Percentiles rank a stretch among this genome's conserved stretches.
Evolutionary conservation across 1,284 basidiomycete genomes (phyloP).

Genomic region (Microbotryum saponariae): DNA sequence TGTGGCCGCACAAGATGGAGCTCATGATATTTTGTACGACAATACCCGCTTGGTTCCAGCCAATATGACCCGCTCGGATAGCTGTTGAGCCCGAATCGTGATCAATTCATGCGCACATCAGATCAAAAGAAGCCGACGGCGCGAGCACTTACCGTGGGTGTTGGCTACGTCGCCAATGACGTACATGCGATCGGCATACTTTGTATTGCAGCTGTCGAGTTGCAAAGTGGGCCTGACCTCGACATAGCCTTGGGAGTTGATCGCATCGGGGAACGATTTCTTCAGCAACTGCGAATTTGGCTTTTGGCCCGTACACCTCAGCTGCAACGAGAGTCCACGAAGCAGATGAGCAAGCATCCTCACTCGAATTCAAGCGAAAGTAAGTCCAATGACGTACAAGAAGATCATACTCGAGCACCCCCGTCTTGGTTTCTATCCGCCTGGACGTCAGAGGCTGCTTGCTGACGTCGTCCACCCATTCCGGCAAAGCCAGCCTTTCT

Average conservation of each 20-base stretch:
- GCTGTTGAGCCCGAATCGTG: neutral
- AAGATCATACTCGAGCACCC: constrained; percentile 55
- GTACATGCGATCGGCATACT: constrained; percentile 48
- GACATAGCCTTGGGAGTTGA: constrained; percentile 49
- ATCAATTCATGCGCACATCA: neutral
- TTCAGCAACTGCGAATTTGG: constrained; percentile 59
- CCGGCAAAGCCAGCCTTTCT: constrained; percentile 42
- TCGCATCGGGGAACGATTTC: constrained; percentile 48
- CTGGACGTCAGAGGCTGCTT: constrained; percentile 25
- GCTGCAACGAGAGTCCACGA: constrained; percentile 41
- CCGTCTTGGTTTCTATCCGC: constrained; percentile 52
- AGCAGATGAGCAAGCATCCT: too few species aligned
- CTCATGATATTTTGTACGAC: constrained; percentile 42
- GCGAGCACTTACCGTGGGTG: constrained; percentile 50
- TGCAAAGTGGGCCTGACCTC: constrained; percentile 32
- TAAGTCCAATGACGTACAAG: constrained; percentile 46
- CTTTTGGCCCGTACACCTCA: constrained; percentile 66
- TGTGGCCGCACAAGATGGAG: constrained; percentile 32
- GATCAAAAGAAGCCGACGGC: constrained; percentile 19
- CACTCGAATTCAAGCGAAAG: neutral
- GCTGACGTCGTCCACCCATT: constrained; percentile 27
- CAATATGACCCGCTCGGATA: constrained; percentile 60
- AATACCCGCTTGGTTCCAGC: constrained; percentile 38
- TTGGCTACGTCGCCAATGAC: constrained; percentile 52
- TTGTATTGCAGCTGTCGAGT: constrained; percentile 19